A percentile compares a stretch with the other conserved stretches of the same genome.
phyloP scores from a whole-genome alignment of 83 land plant species.

The Diphasiastrum complanatum region DNA sequence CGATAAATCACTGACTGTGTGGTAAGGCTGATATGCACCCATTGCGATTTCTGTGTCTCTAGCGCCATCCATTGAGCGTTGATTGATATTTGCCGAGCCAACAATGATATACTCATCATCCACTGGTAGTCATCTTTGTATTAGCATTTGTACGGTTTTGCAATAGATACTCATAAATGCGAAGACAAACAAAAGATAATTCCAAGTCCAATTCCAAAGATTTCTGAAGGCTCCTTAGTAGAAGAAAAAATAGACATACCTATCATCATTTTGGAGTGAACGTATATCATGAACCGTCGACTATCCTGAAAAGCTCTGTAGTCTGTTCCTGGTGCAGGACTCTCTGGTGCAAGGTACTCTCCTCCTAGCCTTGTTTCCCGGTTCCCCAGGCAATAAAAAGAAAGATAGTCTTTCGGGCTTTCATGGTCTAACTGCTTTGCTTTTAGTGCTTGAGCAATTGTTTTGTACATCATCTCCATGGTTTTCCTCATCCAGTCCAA shows the following conservation, averaged over 20 bases:
- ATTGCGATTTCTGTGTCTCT: conserved; percentile 81
- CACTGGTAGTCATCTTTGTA: conserved; percentile 40
- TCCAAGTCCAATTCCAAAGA: neutral
- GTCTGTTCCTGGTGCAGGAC: conserved; percentile 39
- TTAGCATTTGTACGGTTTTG: neutral
- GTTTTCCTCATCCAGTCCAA: conserved; percentile 76
- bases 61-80: conserved; percentile 75
- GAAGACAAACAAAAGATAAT: neutral
- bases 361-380: conserved; percentile 43
- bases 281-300: conserved; percentile 90
- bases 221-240: neutral
- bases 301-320: conserved; percentile 59
- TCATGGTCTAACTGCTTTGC: conserved; percentile 29
- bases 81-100: conserved; percentile 83
- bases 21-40: conserved; percentile 63
- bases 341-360: conserved; percentile 51
- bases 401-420: conserved; percentile 60
- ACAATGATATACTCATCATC: conserved; percentile 71
- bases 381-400: conserved; percentile 77
- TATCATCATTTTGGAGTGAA: conserved; percentile 92
- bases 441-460: conserved; percentile 51
- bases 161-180: neutral
- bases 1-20: conserved; percentile 3
- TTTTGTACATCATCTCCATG: conserved; percentile 80
- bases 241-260: conserved; percentile 33